These are phyloP conservation scores for Mycocentrospora acerina DNA, from an alignment of 2,329 filamentous ascomycete species.

Conservation along the genomic window DNA sequence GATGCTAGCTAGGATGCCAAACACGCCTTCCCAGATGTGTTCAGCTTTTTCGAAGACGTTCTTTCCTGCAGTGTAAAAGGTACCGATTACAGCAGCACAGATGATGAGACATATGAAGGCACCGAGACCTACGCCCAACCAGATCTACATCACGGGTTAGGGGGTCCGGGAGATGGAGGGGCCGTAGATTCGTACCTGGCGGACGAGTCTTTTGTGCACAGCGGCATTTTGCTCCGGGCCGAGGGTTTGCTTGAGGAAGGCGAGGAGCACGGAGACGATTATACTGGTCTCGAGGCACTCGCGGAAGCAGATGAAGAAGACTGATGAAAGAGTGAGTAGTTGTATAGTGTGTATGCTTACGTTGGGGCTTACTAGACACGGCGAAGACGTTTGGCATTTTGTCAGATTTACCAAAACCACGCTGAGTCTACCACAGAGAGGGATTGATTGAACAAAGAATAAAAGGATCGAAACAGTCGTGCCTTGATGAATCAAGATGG, in stretches of 20 bases:
- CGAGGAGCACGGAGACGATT: constrained; percentile 82
- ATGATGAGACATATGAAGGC: constrained; percentile 66
- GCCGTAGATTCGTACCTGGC: constrained; percentile 49
- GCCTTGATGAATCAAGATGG: not conserved
- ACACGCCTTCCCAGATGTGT: constrained; percentile 78
- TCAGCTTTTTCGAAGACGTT: constrained; percentile 69
- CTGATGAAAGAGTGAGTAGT: constrained; percentile 34
- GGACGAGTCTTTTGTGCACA: constrained; percentile 67
- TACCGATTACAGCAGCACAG: constrained; percentile 67
- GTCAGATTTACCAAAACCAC: constrained; percentile 2
- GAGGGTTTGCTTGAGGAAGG: constrained; percentile 81
- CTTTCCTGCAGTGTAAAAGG: constrained; percentile 69
- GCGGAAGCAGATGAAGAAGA: constrained; percentile 90
- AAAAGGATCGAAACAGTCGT: too few species aligned
- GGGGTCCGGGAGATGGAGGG: constrained; percentile 48
- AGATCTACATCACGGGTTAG: constrained; percentile 57
- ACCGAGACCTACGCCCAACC: constrained; percentile 65
- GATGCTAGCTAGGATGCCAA: constrained; percentile 70
- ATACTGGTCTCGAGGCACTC: constrained; percentile 82
- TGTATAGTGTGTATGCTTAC: not conserved
- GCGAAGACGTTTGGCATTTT: constrained; percentile 70
- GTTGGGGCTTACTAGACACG: constrained; percentile 56
- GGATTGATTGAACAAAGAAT: not conserved
- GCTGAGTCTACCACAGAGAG: not conserved
- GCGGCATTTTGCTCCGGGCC: constrained; percentile 62